Conservation (phyloP, 2,329 filamentous ascomycete species). For the Alternaria rosae region DNA sequence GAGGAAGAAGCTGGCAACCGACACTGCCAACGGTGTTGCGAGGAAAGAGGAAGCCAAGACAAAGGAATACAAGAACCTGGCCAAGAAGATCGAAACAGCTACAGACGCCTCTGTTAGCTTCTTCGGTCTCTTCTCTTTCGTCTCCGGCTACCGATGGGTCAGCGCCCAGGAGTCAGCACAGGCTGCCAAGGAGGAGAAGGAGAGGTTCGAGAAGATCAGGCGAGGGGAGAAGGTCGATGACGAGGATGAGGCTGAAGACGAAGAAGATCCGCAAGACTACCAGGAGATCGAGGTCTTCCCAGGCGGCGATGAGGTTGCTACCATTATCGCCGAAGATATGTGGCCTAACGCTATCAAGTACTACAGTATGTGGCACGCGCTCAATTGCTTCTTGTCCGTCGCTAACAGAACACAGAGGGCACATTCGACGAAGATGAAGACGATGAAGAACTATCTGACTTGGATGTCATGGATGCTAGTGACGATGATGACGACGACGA, state of each 20-base stretch:
- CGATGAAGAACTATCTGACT: slow-evolving; percentile 67
- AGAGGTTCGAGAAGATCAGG: slow-evolving; percentile 60
- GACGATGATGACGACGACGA: slow-evolving; percentile 63
- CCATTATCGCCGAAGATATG: slow-evolving; percentile 83
- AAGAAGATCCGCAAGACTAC: slow-evolving; percentile 70
- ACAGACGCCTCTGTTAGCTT: slow-evolving; percentile 76
- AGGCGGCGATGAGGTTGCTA: slow-evolving; percentile 82
- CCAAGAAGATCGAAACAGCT: slow-evolving; percentile 62
- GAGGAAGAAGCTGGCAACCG: slow-evolving; percentile 51
- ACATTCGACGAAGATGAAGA: slow-evolving; percentile 65
- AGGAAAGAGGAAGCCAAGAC: slow-evolving; percentile 64
- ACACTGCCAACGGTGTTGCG: slow-evolving; percentile 43
- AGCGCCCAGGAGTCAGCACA: slow-evolving; percentile 74
- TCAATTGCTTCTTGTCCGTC: background rate
- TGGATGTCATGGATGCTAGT: slow-evolving; percentile 63
- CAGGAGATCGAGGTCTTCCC: slow-evolving; percentile 84
- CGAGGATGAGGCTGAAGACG: slow-evolving; percentile 50
- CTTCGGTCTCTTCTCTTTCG: slow-evolving; percentile 88
- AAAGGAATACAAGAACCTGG: slow-evolving; percentile 63
- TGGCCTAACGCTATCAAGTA: slow-evolving; percentile 90
- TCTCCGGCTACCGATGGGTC: slow-evolving; percentile 68
- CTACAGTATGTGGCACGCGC: slow-evolving; percentile 73
- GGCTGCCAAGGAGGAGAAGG: slow-evolving; percentile 67
- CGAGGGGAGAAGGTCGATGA: slow-evolving; percentile 50
- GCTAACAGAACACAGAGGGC: slow-evolving; percentile 50